Evolutionary conservation across 73 alveolate species (phyloP).

Genomic region (Paramecium octaurelia): DNA sequence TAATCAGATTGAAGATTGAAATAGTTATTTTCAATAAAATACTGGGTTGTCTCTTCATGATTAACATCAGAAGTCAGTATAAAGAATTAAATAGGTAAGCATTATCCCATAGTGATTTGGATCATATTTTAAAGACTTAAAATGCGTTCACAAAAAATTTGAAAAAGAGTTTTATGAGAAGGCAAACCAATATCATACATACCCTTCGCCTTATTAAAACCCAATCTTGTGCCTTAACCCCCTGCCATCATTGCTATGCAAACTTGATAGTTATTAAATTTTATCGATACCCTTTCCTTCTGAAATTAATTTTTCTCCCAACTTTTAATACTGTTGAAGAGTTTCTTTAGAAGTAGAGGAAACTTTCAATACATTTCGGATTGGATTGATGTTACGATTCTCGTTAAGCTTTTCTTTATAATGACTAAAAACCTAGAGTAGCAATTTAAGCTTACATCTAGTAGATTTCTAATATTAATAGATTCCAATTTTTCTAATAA

Average conservation of each 20-base stretch:
- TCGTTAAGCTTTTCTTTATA: background rate
- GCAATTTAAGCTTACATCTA: background rate
- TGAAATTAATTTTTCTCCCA: background rate
- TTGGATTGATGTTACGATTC: background rate
- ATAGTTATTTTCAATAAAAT: constrained; percentile 69
- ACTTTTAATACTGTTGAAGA: background rate
- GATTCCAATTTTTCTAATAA: constrained; percentile 10
- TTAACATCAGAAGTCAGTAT: constrained; percentile 75
- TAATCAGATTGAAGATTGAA: constrained; percentile 69
- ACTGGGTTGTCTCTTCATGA: constrained; percentile 62
- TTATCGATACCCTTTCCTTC: background rate
- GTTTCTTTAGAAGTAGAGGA: background rate
- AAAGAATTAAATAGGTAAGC: constrained; percentile 63
- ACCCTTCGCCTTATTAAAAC: constrained; percentile 90
- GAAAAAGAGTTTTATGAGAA: constrained; percentile 80
- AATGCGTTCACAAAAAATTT: constrained; percentile 61
- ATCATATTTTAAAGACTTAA: constrained; percentile 31
- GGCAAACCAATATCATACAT: constrained; percentile 88
- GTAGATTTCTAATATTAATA: background rate
- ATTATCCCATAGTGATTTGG: background rate
- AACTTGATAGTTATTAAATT: background rate
- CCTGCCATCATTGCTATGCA: constrained; percentile 83
- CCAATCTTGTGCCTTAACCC: constrained; percentile 94
- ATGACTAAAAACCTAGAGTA: background rate
- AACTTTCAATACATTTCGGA: background rate